Evolutionary conservation across 2,329 filamentous ascomycete species (phyloP), one percentile per base, ranked within the genome.

Genomic region (Calcarisporium arbuscula): DNA sequence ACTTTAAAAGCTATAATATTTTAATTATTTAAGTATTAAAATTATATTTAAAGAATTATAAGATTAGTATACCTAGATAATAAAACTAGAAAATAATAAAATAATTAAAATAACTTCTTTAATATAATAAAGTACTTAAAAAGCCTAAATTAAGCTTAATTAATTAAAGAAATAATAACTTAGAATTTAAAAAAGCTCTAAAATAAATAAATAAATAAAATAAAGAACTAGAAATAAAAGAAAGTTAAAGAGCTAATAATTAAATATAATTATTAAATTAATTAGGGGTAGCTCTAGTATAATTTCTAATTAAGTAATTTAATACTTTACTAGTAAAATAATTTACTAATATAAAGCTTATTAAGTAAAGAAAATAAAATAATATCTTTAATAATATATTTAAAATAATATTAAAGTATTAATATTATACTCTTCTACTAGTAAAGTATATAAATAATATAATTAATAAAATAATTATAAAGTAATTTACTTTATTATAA

Each of bases 251-350:
- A 9, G 8, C 8, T 25, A 25, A 25, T 9, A 9, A 25, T 25
- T 25, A 9, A 25, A 9, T 25, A 25, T 9, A 9, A 25, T 25
- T 25, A 25, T 25, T 9, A n/a, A 25, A 9, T 25, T 25, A 9
- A 25, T 25, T 25, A 25, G 8, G 8, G n/a, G 8, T 9, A n/a
- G 22, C n/a, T 25, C n/a, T 25, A 25, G n/a, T 25, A 25, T 25
- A 25, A 25, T 25, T 25, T 25, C n/a, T 25, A 25, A 25, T 25
- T 25, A 25, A 25, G n/a, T 25, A n/a, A n/a, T n/a, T n/a, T n/a
- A n/a, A 25, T 25, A 25, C 8, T 25, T 9, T 25, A 25, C 8
- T 25, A 8, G 9, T 25, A 9, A 25, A 9, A 25, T 25, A 9
- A 9, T 25, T 9, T 25, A 25, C n/a, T 9, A 25, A 25, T 25